Conservation (phyloP, 345 rosid genomes). For the Eucalyptus leucophloia region DNA sequence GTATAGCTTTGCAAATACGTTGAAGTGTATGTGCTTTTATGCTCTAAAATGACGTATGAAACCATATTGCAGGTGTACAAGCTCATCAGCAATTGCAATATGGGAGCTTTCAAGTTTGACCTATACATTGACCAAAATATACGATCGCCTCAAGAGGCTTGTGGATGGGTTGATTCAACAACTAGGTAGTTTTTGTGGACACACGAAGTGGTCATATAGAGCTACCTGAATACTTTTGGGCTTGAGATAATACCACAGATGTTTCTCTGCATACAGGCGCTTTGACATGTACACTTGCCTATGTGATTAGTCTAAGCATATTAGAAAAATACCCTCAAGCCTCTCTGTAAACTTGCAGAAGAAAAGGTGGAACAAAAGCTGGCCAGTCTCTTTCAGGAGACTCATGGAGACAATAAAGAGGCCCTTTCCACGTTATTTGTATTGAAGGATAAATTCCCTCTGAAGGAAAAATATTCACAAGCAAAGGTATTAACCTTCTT, state of each 20-base stretch:
- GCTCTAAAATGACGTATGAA: background rate
- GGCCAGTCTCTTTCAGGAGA: conserved; percentile 14
- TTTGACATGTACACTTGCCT: background rate
- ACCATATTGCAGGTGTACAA: background rate
- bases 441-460: conserved; percentile 39
- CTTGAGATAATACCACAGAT: background rate
- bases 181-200: conserved; percentile 26
- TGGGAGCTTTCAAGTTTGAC: conserved; percentile 62
- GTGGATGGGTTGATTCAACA: conserved; percentile 44
- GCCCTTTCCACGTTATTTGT: conserved; percentile 41
- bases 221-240: background rate
- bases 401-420: conserved; percentile 53
- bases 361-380: conserved; percentile 44
- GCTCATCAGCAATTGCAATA: conserved; percentile 20
- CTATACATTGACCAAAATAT: conserved; percentile 26
- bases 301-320: background rate
- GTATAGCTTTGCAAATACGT: background rate
- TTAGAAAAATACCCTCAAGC: background rate
- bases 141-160: conserved; percentile 25
- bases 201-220: background rate
- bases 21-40: background rate
- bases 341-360: conserved; percentile 21
- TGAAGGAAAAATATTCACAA: conserved; percentile 36
- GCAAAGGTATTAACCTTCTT: conserved; percentile 17
- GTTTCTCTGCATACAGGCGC: background rate